Evolutionary conservation across 2,329 filamentous ascomycete species (phyloP).

Genomic region (Colletotrichum liaoningense): DNA sequence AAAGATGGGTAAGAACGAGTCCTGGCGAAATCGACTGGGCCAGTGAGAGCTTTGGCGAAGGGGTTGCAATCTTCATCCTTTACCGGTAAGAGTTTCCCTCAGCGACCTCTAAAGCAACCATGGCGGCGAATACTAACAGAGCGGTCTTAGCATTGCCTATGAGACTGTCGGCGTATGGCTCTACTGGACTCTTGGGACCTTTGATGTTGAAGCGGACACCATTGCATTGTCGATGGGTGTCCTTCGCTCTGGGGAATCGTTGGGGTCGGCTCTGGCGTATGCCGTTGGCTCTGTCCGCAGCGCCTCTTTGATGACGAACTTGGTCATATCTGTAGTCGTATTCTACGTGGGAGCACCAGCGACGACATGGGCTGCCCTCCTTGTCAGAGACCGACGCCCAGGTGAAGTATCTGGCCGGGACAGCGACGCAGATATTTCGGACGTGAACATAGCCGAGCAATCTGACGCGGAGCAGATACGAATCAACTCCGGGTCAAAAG

Average conservation of each 20-base stretch:
- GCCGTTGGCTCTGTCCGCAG: constrained; percentile 59
- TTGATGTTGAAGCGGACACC: constrained; percentile 62
- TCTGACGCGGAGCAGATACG: constrained; percentile 14
- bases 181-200: constrained; percentile 62
- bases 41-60: constrained; percentile 53
- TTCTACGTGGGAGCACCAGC: constrained; percentile 47
- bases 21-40: constrained; percentile 58
- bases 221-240: constrained; percentile 60
- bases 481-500: neutral
- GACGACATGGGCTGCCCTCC: constrained; percentile 12
- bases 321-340: constrained; percentile 59
- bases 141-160: neutral
- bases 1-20: constrained; percentile 26
- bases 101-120: constrained; percentile 48
- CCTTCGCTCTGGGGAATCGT: constrained; percentile 59
- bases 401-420: neutral
- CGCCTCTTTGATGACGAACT: constrained; percentile 55
- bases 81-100: constrained; percentile 61
- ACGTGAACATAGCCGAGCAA: neutral
- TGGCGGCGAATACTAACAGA: neutral
- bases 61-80: constrained; percentile 59
- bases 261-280: constrained; percentile 58
- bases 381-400: constrained; percentile 15
- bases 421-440: neutral
- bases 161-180: constrained; percentile 47